Evolutionary conservation across 139 green algal species (phyloP).

Genomic region (Tetratostichococcus sp.): DNA sequence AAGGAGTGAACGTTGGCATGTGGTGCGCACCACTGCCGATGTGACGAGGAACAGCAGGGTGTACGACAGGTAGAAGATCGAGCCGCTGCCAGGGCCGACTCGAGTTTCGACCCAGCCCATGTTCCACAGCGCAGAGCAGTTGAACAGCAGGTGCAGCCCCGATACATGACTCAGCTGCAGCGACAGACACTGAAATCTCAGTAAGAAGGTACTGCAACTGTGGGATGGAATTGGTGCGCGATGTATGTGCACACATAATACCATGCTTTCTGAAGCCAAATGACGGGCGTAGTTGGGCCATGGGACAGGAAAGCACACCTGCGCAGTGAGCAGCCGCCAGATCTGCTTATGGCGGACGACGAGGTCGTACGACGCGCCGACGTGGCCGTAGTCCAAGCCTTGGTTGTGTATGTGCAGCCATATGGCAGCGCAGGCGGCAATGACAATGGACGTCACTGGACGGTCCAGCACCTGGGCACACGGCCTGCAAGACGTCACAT

Average conservation of each 20-base stretch:
- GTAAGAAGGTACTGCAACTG: no score
- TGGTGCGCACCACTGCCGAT: constrained; percentile 20
- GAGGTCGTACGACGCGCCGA: constrained; percentile 57
- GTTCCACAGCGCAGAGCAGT: constrained; percentile 59
- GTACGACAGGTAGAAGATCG: constrained; percentile 38
- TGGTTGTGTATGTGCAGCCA: constrained; percentile 34
- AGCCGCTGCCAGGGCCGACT: constrained; percentile 9
- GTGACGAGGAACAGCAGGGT: constrained; percentile 45
- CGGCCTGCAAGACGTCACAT: neutral
- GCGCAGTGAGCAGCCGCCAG: constrained; percentile 40
- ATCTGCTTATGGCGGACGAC: constrained; percentile 41
- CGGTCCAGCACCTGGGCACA: constrained; percentile 16
- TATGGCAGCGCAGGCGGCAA: constrained; percentile 21
- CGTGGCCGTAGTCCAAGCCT: constrained; percentile 34
- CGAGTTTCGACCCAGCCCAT: constrained; percentile 32
- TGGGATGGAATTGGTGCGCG: no score
- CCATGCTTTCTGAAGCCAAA: no score
- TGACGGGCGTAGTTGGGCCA: no score
- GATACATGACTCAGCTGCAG: constrained; percentile 53
- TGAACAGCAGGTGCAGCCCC: constrained; percentile 63
- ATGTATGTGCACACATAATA: no score
- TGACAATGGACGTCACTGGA: constrained; percentile 11
- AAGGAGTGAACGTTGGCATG: no score
- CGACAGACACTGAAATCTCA: neutral
- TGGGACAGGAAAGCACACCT: no score